phyloP scores from a whole-genome alignment of 2,329 filamentous ascomycete species.

The Pseudopithomyces chartarum region DNA sequence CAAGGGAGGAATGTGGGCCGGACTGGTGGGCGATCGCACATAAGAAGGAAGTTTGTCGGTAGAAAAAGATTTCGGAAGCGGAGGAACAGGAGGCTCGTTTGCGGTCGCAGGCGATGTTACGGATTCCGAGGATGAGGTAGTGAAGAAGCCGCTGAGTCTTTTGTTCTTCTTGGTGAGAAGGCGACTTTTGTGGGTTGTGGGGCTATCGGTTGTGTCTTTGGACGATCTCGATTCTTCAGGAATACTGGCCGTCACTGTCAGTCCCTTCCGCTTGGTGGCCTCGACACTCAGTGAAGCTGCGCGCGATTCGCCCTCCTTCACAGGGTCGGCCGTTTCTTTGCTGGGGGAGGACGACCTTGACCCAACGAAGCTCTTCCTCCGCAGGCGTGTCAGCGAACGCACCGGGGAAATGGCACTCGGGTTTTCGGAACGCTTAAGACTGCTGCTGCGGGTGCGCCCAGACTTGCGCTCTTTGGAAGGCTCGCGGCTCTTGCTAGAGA shows the following conservation, averaged over 20 bases:
- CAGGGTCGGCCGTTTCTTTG: slow-evolving; percentile 17
- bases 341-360: slow-evolving; percentile 29
- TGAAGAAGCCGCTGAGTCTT: slow-evolving; percentile 41
- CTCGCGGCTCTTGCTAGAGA: slow-evolving; percentile 42
- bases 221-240: slow-evolving; percentile 33
- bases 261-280: slow-evolving; percentile 31
- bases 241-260: slow-evolving; percentile 31
- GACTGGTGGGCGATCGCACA: slow-evolving; percentile 40
- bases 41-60: slow-evolving; percentile 51
- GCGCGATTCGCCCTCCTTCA: slow-evolving; percentile 16
- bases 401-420: slow-evolving; percentile 31
- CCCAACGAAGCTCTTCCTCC: slow-evolving; percentile 44
- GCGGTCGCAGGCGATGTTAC: slow-evolving; percentile 9
- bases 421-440: slow-evolving; percentile 29
- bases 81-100: slow-evolving; percentile 43
- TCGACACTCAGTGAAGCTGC: slow-evolving; percentile 25
- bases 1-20: slow-evolving; percentile 48
- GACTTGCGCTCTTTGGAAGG: slow-evolving; percentile 36
- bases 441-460: slow-evolving; percentile 33
- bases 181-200: slow-evolving; percentile 21
- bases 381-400: slow-evolving; percentile 39
- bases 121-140: slow-evolving; percentile 18
- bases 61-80: slow-evolving; percentile 55
- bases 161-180: slow-evolving; percentile 43
- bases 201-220: slow-evolving; percentile 20